Conservation (phyloP, 129 eudicot species). For the Mikania micrantha region DNA sequence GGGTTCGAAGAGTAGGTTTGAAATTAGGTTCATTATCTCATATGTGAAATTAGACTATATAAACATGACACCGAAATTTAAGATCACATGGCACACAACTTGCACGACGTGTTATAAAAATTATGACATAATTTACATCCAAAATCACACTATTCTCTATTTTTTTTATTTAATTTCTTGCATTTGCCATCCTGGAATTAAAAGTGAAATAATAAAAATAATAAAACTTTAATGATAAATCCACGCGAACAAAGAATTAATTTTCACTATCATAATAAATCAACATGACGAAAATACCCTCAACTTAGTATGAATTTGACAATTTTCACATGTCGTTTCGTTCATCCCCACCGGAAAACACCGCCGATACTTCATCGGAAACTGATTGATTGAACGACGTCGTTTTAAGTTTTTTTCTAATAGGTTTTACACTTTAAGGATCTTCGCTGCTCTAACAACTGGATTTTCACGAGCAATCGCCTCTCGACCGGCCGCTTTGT, state of each 20-base stretch:
- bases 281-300: constrained; percentile 63
- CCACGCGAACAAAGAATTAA: constrained; percentile 25
- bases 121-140: constrained; percentile 21
- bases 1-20: too few relatives aligned
- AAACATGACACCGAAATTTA: neutral
- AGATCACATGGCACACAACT: constrained; percentile 19
- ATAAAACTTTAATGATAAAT: neutral
- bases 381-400: constrained; percentile 18
- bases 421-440: constrained; percentile 51
- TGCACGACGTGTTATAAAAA: constrained; percentile 29
- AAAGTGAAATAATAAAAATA: constrained; percentile 17
- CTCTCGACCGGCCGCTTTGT: constrained; percentile 78
- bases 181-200: constrained; percentile 16
- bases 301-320: constrained; percentile 25
- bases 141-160: constrained; percentile 20
- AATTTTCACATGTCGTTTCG: constrained; percentile 36
- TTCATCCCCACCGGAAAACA: constrained; percentile 19
- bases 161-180: constrained; percentile 24
- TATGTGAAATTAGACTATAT: too few relatives aligned
- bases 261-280: constrained; percentile 35
- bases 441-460: constrained; percentile 71
- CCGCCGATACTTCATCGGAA: constrained; percentile 20
- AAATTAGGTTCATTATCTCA: too few relatives aligned
- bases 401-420: constrained; percentile 2
- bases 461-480: constrained; percentile 86